These are phyloP conservation scores for Juglanconis juglandina DNA, from an alignment of 2,329 filamentous ascomycete species.

Conservation along the genomic window DNA sequence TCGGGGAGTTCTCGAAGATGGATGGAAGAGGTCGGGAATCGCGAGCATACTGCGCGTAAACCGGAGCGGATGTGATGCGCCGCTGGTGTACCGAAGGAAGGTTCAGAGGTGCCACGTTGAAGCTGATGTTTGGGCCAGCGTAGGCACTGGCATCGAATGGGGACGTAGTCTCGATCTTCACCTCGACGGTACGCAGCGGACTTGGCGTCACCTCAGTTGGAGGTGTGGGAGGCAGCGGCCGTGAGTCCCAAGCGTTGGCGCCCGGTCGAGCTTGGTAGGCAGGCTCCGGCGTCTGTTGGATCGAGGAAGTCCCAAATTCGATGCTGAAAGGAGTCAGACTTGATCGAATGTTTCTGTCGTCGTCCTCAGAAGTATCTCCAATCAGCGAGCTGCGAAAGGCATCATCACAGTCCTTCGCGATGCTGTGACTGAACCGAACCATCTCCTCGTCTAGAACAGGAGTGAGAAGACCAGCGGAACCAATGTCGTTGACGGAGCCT, in stretches of 20 bases:
- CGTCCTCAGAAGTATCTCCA: conserved; percentile 23
- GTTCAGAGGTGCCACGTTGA: conserved; percentile 12
- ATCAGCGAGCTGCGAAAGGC: conserved; percentile 73
- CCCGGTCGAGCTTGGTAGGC: conserved; percentile 1
- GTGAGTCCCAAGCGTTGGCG: conserved; percentile 38
- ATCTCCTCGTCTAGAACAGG: conserved; percentile 66
- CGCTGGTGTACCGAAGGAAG: conserved; percentile 31
- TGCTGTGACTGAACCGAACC: conserved; percentile 76
- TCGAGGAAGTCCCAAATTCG: conserved; percentile 31
- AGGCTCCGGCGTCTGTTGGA: conserved; percentile 11
- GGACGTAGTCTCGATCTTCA: conserved; percentile 10
- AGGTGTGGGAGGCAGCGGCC: conserved; percentile 50
- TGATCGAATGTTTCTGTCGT: conserved; percentile 25
- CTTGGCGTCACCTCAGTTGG: conserved; percentile 29
- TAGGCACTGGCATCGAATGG: neutral
- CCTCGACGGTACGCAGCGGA: conserved; percentile 12
- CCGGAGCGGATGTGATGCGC: conserved; percentile 50
- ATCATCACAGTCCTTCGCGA: conserved; percentile 87
- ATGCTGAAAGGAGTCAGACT: conserved; percentile 41
- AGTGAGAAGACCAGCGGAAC: neutral
- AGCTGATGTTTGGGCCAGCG: neutral
- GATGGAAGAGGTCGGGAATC: conserved; percentile 42
- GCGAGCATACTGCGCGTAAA: conserved; percentile 38
- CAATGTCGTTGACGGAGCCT: conserved; percentile 9
- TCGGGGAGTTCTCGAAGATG: conserved; percentile 42